Percentiles rank a stretch among this genome's conserved stretches.
These are phyloP conservation scores for Candida anglica DNA, from an alignment of 805 yeast species.

Conservation along the genomic window DNA sequence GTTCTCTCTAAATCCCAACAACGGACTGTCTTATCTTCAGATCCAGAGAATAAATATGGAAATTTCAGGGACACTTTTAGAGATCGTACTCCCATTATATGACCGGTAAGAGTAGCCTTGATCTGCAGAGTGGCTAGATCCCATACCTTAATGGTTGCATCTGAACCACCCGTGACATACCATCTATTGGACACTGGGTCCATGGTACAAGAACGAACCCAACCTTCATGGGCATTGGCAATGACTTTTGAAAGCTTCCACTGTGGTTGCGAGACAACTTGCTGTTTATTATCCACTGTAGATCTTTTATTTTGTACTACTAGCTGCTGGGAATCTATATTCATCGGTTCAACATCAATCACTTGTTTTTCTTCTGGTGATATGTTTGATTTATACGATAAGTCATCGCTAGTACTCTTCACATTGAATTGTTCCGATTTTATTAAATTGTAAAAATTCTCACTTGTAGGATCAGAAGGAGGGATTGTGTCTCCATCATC, in stretches of 20 bases:
- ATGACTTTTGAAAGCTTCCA: slow-evolving; percentile 75
- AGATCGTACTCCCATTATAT: slow-evolving; percentile 83
- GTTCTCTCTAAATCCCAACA: slow-evolving; percentile 96
- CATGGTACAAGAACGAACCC: slow-evolving; percentile 78
- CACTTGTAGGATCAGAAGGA: slow-evolving; percentile 13
- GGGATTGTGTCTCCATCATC: slow-evolving; percentile 1
- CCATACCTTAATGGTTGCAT: slow-evolving; percentile 88
- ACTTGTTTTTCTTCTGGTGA: slow-evolving; percentile 19
- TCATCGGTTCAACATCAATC: no score
- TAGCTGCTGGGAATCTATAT: neutral
- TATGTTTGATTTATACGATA: no score
- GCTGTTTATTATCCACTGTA: neutral
- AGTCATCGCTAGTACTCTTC: no score
- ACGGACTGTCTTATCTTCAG: slow-evolving; percentile 88
- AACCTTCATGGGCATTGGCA: slow-evolving; percentile 83
- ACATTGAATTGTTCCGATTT: no score
- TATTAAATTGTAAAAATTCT: slow-evolving; percentile 30
- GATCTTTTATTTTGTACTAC: neutral
- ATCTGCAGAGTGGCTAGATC: slow-evolving; percentile 69
- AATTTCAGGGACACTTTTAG: slow-evolving; percentile 67
- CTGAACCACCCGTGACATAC: slow-evolving; percentile 91
- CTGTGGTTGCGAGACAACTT: neutral
- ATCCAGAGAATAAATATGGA: slow-evolving; percentile 87
- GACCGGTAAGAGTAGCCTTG: slow-evolving; percentile 81
- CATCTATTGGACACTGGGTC: slow-evolving; percentile 82